Percentiles rank a stretch among this genome's conserved stretches.
These are phyloP conservation scores for Pilasporangium apinafurcum DNA, from an alignment of 352 stramenopile species.

Conservation along the genomic window DNA sequence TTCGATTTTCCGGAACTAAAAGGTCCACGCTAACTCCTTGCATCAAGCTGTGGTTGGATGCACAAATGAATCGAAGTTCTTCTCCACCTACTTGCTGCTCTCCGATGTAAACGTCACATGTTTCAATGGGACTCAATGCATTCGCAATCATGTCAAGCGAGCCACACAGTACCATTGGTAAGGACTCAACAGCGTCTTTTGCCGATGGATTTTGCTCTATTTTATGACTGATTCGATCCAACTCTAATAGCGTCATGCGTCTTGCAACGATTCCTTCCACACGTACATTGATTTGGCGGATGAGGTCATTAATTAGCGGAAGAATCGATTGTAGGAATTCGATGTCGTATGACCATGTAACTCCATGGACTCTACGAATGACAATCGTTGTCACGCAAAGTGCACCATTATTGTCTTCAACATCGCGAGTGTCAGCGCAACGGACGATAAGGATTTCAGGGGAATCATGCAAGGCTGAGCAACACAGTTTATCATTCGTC, in stretches of 20 bases:
- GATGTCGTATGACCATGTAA: constrained; percentile 49
- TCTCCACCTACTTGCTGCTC: constrained; percentile 20
- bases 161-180: constrained; percentile 17
- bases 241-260: constrained; percentile 13
- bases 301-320: constrained; percentile 32
- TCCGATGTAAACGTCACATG: constrained; percentile 48
- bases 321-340: constrained; percentile 43
- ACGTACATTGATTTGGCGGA: constrained; percentile 34
- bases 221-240: constrained; percentile 9
- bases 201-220: constrained; percentile 12
- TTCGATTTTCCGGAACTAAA: constrained; percentile 12
- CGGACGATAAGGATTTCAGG: constrained; percentile 14
- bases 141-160: constrained; percentile 21
- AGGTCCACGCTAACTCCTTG: constrained; percentile 24
- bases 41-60: constrained; percentile 49
- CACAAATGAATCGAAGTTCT: constrained; percentile 2
- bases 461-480: constrained; percentile 2
- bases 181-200: constrained; percentile 1
- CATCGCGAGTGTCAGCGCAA: constrained; percentile 18
- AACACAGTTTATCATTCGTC: neutral
- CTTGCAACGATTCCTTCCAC: constrained; percentile 39
- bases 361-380: constrained; percentile 32
- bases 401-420: constrained; percentile 12
- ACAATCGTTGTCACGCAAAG: constrained; percentile 26
- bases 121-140: constrained; percentile 12